Conservation (phyloP, 176 grass and related monocot species). For the Melocanna baccifera region DNA sequence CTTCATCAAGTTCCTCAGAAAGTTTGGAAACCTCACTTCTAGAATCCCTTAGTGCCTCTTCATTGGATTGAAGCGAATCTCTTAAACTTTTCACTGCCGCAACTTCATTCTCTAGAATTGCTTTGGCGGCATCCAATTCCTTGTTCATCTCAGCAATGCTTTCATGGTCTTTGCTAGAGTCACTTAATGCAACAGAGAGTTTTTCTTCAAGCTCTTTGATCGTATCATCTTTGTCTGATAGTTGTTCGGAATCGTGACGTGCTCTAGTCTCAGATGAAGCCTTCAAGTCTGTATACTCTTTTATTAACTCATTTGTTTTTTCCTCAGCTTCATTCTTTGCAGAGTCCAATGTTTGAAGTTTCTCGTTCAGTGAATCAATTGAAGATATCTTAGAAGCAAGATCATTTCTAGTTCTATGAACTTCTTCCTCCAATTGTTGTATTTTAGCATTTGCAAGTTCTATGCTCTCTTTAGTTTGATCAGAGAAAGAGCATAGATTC, state of each 20-base stretch:
- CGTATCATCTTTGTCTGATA: conserved; percentile 62
- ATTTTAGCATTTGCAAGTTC: conserved; percentile 62
- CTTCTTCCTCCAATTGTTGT: conserved; percentile 65
- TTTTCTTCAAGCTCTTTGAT: conserved; percentile 72
- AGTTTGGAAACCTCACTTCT: conserved; percentile 61
- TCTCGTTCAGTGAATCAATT: conserved; percentile 67
- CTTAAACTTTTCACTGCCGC: conserved; percentile 49
- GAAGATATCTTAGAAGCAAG: conserved; percentile 60
- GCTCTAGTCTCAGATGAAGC: conserved; percentile 60
- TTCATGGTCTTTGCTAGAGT: conserved; percentile 53
- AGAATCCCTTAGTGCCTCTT: conserved; percentile 55
- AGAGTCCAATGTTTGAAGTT: conserved; percentile 51
- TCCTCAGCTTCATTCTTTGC: conserved; percentile 63
- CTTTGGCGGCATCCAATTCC: conserved; percentile 56
- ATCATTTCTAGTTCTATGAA: conserved; percentile 49
- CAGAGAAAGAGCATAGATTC: conserved; percentile 42
- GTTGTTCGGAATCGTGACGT: conserved; percentile 43
- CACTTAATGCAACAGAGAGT: conserved; percentile 58
- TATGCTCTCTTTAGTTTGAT: conserved; percentile 56
- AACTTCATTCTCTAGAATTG: conserved; percentile 62
- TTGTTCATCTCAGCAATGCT: conserved; percentile 62
- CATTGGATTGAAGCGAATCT: conserved; percentile 54
- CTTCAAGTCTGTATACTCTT: conserved; percentile 64
- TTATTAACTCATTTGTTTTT: conserved; percentile 51
- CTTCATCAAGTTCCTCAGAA: conserved; percentile 60